Evolutionary conservation across 805 yeast species (phyloP).

Genomic region (Sugiyamaella qingdaonensis): DNA sequence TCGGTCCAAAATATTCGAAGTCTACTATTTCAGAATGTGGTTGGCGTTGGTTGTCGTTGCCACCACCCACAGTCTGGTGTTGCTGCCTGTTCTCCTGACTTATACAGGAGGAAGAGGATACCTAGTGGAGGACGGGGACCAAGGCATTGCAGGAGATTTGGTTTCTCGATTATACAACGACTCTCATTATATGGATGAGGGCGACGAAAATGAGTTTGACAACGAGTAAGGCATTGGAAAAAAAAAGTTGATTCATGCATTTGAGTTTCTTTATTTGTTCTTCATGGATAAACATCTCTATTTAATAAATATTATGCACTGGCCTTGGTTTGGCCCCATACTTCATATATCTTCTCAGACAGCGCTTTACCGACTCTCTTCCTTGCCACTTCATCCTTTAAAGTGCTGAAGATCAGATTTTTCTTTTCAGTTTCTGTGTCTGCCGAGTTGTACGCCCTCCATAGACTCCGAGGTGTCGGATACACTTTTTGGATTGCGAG

Average conservation of each 20-base stretch:
- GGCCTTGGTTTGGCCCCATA: constrained; percentile 45
- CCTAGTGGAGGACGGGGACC: constrained; percentile 34
- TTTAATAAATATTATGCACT: not conserved
- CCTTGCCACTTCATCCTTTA: constrained; percentile 45
- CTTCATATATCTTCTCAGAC: constrained; percentile 49
- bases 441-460: constrained; percentile 41
- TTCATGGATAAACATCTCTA: not conserved
- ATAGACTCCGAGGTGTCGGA: constrained; percentile 64
- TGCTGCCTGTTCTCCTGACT: constrained; percentile 72
- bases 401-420: constrained; percentile 31
- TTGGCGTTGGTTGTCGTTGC: constrained; percentile 70
- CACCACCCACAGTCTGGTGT: constrained; percentile 68
- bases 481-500: constrained; percentile 63
- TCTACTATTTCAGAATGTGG: constrained; percentile 96
- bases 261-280: not conserved
- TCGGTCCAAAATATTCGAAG: constrained; percentile 78
- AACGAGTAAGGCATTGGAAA: not conserved
- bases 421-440: constrained; percentile 33
- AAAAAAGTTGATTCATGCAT: not conserved
- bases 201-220: not conserved
- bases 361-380: constrained; percentile 49
- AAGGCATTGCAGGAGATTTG: constrained; percentile 28
- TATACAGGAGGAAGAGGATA: constrained; percentile 59
- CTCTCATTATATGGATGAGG: not conserved
- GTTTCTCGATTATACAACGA: constrained; percentile 22